Base-by-base conservation (phyloP, 345 rosid species). In the Corchorus capsularis region DNA sequence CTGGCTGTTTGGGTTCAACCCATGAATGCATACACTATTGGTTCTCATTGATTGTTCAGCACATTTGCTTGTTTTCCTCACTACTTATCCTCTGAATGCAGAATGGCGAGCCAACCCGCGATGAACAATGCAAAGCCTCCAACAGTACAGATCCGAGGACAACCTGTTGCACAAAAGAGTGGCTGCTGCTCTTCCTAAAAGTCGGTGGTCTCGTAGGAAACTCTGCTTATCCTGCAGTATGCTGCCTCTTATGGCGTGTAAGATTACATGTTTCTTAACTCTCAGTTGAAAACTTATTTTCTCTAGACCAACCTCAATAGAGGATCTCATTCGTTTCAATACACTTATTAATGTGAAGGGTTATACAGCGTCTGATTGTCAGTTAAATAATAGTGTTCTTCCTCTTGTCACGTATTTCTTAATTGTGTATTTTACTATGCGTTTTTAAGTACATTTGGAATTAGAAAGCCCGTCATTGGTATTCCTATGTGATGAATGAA, bases 21-120 rank as follows among this genome's bases (percentile, higher is more conserved):
- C 22, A 1, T 45, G 47, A 5, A 45, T 45, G 8, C 47, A 2
- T 45, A 6, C 27, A 50, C 8, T 49, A 20, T 8, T 14, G 45
- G 22, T 22, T 15, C 22, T 27, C 34, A 69, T 32, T 16, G 72
- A 5, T 34, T 50, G 9, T 52, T 16, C 5, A 20, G 52, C 16
- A 15, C 45, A 4, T 49, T 32, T 15, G 27, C n/a, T 12, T 34
- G 54, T 47, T 62, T 3, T 49, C 14, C 56, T 49, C 8, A 35
- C 63, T 19, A 41, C 22, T 47, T 74, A 35, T 20, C 46, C 1
- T 37, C 71, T 63, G 22, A 55, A 67, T 74, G 79, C 83, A 91
- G 96, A 82, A 91, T 91, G 96, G 96, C 93, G 19, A 89, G 96
- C 81, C 96, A 91, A 81, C 93, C 96, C 34, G 82, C 90, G 64